Conservation (phyloP, 345 rosid genomes). For the Pistacia vera region DNA sequence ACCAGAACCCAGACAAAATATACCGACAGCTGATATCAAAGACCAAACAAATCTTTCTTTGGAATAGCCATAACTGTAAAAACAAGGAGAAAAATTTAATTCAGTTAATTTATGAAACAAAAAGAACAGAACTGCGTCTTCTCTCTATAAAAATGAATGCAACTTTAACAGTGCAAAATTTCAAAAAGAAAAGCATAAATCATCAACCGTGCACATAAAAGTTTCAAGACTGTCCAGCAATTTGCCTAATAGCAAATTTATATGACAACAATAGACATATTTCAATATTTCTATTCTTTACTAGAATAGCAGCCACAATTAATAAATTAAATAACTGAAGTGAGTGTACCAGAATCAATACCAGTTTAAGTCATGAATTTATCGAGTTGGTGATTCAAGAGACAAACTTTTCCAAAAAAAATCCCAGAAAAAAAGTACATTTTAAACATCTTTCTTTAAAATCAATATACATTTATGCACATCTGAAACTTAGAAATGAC, state of each 20-base stretch:
- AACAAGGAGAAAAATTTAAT: slow-evolving; percentile 24
- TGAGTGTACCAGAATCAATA: neutral
- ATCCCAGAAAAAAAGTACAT: neutral
- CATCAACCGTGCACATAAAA: neutral
- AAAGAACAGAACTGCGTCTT: neutral
- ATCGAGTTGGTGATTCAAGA: neutral
- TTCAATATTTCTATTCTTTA: neutral
- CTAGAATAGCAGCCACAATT: neutral
- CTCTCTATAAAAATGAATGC: slow-evolving; percentile 1
- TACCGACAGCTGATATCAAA: slow-evolving; percentile 98
- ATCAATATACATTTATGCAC: slow-evolving; percentile 4
- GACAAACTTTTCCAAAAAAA: slow-evolving; percentile 6
- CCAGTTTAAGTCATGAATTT: neutral
- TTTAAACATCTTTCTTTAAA: neutral
- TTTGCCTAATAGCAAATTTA: neutral
- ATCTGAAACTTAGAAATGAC: neutral
- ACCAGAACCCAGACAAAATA: slow-evolving; percentile 98
- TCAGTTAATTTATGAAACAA: slow-evolving; percentile 23
- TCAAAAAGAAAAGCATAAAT: slow-evolving; percentile 4
- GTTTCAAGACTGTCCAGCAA: neutral
- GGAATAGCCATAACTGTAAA: slow-evolving; percentile 88
- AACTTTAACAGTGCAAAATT: neutral
- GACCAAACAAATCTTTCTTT: slow-evolving; percentile 99
- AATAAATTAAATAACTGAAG: neutral
- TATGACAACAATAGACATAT: neutral